Percentiles rank a stretch among this genome's conserved stretches.
These are phyloP conservation scores for Coemansia sp. DNA, from an alignment of 192 early-diverging fungal species.

Conservation along the genomic window DNA sequence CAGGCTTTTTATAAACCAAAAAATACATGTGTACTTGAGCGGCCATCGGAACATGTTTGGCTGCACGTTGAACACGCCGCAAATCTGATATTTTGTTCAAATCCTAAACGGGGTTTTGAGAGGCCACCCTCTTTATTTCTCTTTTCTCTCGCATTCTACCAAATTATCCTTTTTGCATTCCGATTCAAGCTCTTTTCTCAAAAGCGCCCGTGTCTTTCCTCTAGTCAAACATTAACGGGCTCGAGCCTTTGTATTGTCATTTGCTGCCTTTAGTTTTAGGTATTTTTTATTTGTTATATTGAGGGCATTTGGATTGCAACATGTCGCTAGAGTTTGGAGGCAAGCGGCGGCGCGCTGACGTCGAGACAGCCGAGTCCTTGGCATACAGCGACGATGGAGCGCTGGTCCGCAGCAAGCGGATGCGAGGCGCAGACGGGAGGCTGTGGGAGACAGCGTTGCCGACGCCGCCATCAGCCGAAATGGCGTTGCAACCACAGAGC, in stretches of 20 bases:
- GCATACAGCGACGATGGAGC: conserved; percentile 3
- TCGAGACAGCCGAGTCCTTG: background rate
- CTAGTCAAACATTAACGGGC: background rate
- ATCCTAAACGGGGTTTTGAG: background rate
- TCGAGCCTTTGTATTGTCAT: background rate
- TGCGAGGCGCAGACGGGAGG: conserved; percentile 13
- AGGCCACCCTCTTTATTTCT: background rate
- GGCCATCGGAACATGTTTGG: background rate
- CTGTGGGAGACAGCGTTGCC: conserved; percentile 11
- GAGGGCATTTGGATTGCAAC: background rate
- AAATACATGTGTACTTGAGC: too few relatives aligned
- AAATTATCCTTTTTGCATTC: background rate
- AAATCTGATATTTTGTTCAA: conserved; percentile 6
- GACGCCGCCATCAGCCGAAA: conserved; percentile 1
- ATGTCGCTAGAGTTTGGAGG: background rate
- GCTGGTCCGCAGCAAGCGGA: conserved; percentile 13
- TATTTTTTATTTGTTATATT: background rate
- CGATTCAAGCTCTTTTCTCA: background rate
- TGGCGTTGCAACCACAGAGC: background rate
- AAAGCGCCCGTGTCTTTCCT: background rate
- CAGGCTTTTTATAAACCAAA: too few relatives aligned
- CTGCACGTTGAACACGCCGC: background rate
- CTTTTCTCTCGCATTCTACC: background rate
- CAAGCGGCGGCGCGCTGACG: conserved; percentile 11
- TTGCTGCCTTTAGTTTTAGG: background rate